phyloP scores from a whole-genome alignment of 1,139 yeast species.

The Hyphopichia pseudoburtonii region DNA sequence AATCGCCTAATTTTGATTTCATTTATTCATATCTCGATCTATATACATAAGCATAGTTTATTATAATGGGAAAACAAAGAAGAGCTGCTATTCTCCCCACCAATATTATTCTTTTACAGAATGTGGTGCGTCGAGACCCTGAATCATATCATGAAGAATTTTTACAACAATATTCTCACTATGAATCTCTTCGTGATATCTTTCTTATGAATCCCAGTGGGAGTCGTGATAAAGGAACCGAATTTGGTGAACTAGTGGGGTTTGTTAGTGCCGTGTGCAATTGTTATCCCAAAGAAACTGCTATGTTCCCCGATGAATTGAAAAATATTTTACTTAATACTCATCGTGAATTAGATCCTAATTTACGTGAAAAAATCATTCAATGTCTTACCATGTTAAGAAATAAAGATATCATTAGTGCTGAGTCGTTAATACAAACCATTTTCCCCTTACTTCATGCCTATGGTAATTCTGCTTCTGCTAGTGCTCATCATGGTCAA shows the following conservation, averaged over 20 bases:
- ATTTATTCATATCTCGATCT: neutral
- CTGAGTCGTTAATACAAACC: constrained; percentile 81
- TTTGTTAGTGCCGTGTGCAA: constrained; percentile 89
- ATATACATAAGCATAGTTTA: neutral
- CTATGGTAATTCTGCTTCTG: constrained; percentile 32
- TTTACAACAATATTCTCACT: constrained; percentile 86
- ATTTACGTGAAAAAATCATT: constrained; percentile 85
- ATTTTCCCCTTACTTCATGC: constrained; percentile 79
- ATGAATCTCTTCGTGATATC: constrained; percentile 85
- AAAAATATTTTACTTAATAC: constrained; percentile 65
- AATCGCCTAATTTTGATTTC: no score
- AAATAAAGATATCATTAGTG: constrained; percentile 76
- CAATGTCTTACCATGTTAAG: constrained; percentile 87
- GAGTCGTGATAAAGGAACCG: constrained; percentile 57
- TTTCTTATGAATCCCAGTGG: constrained; percentile 66
- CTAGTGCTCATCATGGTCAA: constrained; percentile 47
- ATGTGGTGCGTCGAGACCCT: constrained; percentile 91
- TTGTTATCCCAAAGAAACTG: constrained; percentile 88
- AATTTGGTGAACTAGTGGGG: constrained; percentile 82
- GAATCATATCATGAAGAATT: constrained; percentile 92
- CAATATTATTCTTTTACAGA: constrained; percentile 86
- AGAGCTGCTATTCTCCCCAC: constrained; percentile 92
- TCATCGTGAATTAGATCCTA: constrained; percentile 81
- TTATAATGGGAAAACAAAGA: constrained; percentile 82
- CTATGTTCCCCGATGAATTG: constrained; percentile 77